phyloP scores from a whole-genome alignment of 176 grass and related monocot species.

The Avena insularis region DNA sequence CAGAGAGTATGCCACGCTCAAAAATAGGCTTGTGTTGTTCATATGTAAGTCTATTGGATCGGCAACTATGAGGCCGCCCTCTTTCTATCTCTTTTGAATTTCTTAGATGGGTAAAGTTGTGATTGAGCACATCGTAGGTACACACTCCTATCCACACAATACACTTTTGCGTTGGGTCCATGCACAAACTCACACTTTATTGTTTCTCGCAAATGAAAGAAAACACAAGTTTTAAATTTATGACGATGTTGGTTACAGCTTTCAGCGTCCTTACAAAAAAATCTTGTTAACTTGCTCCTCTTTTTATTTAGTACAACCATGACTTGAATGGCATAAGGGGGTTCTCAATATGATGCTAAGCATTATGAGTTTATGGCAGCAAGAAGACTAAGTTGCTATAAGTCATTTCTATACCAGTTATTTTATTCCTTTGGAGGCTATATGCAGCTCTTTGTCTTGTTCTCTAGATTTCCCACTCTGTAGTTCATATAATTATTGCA shows the following conservation, averaged over 20 bases:
- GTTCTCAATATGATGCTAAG: slow-evolving; percentile 52
- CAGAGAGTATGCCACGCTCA: too few relatives aligned
- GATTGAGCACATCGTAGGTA: too few relatives aligned
- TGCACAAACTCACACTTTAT: too few relatives aligned
- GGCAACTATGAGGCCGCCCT: too few relatives aligned
- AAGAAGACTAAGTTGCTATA: slow-evolving; percentile 42
- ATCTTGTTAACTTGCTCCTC: neutral
- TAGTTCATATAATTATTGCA: neutral
- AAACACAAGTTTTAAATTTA: too few relatives aligned
- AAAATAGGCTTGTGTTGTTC: too few relatives aligned
- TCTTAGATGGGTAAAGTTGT: too few relatives aligned
- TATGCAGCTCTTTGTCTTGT: neutral
- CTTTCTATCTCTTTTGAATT: too few relatives aligned
- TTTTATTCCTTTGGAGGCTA: neutral
- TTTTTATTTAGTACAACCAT: slow-evolving; percentile 21
- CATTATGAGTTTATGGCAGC: slow-evolving; percentile 28
- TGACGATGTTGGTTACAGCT: neutral
- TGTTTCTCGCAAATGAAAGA: too few relatives aligned
- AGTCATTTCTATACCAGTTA: slow-evolving; percentile 5
- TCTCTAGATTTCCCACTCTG: neutral
- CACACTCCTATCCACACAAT: too few relatives aligned
- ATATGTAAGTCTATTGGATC: too few relatives aligned
- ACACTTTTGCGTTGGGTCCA: too few relatives aligned
- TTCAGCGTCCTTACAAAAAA: neutral
- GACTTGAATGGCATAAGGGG: slow-evolving; percentile 43